phyloP scores from a whole-genome alignment of 2,329 filamentous ascomycete genomes.

The Fonsecaea pedrosoi region DNA sequence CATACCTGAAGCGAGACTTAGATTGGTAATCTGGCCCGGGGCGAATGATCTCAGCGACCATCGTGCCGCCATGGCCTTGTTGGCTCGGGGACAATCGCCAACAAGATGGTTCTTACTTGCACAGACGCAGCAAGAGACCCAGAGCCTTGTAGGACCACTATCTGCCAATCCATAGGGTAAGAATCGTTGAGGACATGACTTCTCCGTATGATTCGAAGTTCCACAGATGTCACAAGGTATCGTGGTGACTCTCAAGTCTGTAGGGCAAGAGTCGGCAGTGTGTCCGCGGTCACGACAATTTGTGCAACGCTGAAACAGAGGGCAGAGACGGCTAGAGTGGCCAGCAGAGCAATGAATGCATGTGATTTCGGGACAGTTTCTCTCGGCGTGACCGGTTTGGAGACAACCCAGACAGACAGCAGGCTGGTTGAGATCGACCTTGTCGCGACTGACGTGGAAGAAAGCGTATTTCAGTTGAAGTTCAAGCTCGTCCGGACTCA shows the following conservation, averaged over 20 bases:
- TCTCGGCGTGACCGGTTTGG: conserved; percentile 51
- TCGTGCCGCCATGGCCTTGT: conserved; percentile 44
- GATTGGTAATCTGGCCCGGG: conserved; percentile 48
- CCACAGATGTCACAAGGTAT: conserved; percentile 68
- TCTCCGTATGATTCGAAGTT: conserved; percentile 63
- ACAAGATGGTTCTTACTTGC: conserved; percentile 52
- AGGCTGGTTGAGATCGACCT: conserved; percentile 51
- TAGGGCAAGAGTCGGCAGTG: conserved; percentile 56
- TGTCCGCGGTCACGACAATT: conserved; percentile 72
- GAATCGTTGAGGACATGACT: conserved; percentile 65
- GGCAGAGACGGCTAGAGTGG: conserved; percentile 51
- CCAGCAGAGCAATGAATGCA: conserved; percentile 53
- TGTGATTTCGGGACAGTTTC: conserved; percentile 52
- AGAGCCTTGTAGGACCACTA: conserved; percentile 47
- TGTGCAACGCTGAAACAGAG: conserved; percentile 50
- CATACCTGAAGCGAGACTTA: conserved; percentile 43
- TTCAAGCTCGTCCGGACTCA: conserved; percentile 49
- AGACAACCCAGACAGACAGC: conserved; percentile 53
- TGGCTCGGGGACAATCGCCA: conserved; percentile 52
- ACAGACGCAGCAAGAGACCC: conserved; percentile 54
- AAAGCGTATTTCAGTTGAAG: conserved; percentile 50
- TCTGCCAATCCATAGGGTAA: conserved; percentile 39
- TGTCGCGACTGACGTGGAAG: conserved; percentile 47
- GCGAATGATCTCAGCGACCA: conserved; percentile 51
- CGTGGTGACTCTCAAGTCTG: conserved; percentile 65